phyloP scores from a whole-genome alignment of 441 rosid species.

The Monsonia emarginata region DNA sequence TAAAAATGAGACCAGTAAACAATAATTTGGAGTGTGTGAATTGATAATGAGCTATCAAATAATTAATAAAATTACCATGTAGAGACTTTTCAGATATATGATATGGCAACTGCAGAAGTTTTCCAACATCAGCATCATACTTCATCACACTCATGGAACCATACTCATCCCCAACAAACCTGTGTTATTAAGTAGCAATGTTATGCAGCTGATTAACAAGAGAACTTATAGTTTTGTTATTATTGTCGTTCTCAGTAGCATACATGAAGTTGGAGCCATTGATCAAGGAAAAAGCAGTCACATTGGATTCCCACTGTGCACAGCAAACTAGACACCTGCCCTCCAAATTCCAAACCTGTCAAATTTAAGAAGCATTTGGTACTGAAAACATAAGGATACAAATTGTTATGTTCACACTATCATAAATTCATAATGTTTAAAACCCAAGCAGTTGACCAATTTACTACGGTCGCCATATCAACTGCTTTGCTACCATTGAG shows the following conservation, averaged over 20 bases:
- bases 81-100: conserved; percentile 47
- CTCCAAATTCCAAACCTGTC: conserved; percentile 62
- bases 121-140: conserved; percentile 37
- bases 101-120: conserved; percentile 40
- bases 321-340: conserved; percentile 32
- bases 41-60: background rate
- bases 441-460: background rate
- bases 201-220: conserved; percentile 9
- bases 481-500: background rate
- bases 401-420: background rate
- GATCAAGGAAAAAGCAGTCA: conserved; percentile 54
- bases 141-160: conserved; percentile 46
- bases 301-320: conserved; percentile 54
- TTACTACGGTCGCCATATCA: conserved; percentile 2
- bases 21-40: background rate
- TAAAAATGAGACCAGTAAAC: background rate
- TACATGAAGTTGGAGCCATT: conserved; percentile 53
- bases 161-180: conserved; percentile 59
- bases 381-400: background rate
- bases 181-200: conserved; percentile 10
- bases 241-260: conserved; percentile 13
- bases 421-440: background rate
- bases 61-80: conserved; percentile 33
- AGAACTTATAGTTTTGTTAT: background rate
- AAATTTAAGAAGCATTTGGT: conserved; percentile 2